These are phyloP conservation scores for Cerrena zonata DNA, from an alignment of 1,284 basidiomycete genomes.

Conservation along the genomic window DNA sequence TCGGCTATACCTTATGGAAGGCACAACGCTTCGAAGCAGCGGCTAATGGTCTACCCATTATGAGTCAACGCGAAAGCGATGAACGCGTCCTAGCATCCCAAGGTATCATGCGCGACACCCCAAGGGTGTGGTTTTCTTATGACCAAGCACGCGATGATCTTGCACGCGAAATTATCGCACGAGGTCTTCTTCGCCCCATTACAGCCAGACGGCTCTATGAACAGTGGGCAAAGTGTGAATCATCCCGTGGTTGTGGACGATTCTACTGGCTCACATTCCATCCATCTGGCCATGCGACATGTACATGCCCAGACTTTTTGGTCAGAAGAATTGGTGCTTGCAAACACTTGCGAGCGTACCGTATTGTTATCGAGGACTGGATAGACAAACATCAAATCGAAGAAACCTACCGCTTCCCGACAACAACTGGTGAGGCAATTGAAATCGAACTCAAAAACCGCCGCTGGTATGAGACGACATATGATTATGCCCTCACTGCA, in stretches of 20 bases:
- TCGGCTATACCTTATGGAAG: background rate
- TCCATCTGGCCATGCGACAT: conserved; percentile 6
- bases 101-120: too few relatives aligned
- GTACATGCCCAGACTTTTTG: conserved; percentile 7
- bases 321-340: conserved; percentile 6
- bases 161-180: background rate
- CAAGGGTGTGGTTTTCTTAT: conserved; percentile 1
- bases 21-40: background rate
- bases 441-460: background rate
- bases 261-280: conserved; percentile 7
- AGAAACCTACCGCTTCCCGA: background rate
- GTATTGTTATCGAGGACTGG: conserved; percentile 1
- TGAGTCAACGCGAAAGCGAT: too few relatives aligned
- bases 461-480: conserved; percentile 4
- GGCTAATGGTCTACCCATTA: too few relatives aligned
- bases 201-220: background rate
- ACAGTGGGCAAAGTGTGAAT: background rate
- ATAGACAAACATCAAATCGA: background rate
- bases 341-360: conserved; percentile 9
- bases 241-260: background rate
- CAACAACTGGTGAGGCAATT: background rate
- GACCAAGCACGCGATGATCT: background rate
- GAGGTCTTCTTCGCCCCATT: background rate
- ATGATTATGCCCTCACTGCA: background rate
- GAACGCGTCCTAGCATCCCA: background rate